Evolutionary conservation across 202 grass and related monocot genomes (phyloP), one percentile per base, ranked within the genome.

Genomic region (Brachypodium distachyon): DNA sequence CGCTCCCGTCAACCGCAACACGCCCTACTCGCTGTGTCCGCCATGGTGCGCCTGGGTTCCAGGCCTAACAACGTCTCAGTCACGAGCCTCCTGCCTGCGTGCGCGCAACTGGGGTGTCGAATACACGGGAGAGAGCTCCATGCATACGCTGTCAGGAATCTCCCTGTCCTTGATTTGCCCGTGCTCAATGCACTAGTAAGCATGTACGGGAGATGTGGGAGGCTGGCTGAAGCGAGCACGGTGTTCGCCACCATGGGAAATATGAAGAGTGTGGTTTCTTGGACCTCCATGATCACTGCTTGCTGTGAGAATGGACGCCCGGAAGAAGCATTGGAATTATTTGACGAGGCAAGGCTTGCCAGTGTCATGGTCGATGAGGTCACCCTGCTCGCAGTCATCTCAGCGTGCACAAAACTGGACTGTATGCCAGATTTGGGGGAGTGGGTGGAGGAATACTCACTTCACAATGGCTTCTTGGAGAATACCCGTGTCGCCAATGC

Each of bases 211-310:
- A 76, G 49, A 16, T 87, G 81, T 0, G 53, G 26, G 6, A 55
- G 49, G 57, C 53, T 80, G 49, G 29, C 43, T 1, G 33, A 73
- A 37, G 84, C 73, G 1, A 74, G 68, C 31, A 43, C 6, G 3
- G 55, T 85, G 56, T 93, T 93, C 9, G 1, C 28, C 0, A 6
- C 61, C 9, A 72, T 80, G 44, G 65, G 14, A 40, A 51, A 28
- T 37, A 46, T 21, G 12, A 87, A 66, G 75, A 87, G 61, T 28
- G 44, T 44, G 34, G 87, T 93, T n/a, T 85, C 87, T 3, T 93
- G 90, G 87, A 87, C 90, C 38, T 87, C 67, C 70, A 82, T 93
- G 68, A 87, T 90, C 62, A 87, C 68, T 38, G 87, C 81, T 34
- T 90, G 76, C 49, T 51, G 78, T 3, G 49, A 84, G 31, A 85